These are phyloP conservation scores for Juncus effusus DNA, from an alignment of 176 grass and related monocot genomes.

Conservation along the genomic window DNA sequence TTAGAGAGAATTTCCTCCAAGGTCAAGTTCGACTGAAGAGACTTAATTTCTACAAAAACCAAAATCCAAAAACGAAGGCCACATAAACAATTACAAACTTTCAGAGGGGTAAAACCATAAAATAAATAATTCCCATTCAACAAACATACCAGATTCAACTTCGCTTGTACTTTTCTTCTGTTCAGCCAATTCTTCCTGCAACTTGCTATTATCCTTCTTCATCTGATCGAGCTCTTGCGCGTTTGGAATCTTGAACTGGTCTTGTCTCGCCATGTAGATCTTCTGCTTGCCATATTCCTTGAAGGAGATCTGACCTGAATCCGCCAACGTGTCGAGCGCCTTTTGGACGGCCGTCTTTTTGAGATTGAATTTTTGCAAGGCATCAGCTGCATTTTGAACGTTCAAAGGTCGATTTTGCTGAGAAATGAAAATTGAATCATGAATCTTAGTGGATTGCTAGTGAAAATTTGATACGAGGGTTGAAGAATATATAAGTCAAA, in stretches of 20 bases:
- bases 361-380: conserved; percentile 89
- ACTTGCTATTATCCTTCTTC: conserved; percentile 72
- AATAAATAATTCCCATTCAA: neutral
- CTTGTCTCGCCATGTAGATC: conserved; percentile 91
- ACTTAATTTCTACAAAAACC: conserved; percentile 58
- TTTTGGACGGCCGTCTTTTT: conserved; percentile 96
- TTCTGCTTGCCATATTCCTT: conserved; percentile 99
- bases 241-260: conserved; percentile 88
- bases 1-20: conserved; percentile 65
- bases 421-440: conserved; percentile 18
- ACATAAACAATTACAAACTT: neutral
- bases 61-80: conserved; percentile 9
- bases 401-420: conserved; percentile 99
- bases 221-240: conserved; percentile 82
- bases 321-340: conserved; percentile 70
- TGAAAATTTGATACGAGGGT: too few species aligned
- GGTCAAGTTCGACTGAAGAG: conserved; percentile 89
- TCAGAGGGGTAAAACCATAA: neutral
- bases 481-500: too few species aligned
- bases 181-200: conserved; percentile 60
- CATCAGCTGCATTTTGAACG: conserved; percentile 87
- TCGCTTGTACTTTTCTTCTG: conserved; percentile 81
- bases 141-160: conserved; percentile 66
- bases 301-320: conserved; percentile 86
- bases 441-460: too few species aligned